Evolutionary conservation across 2,329 filamentous ascomycete genomes (phyloP).

Genomic region (Diaporthe amygdali): DNA sequence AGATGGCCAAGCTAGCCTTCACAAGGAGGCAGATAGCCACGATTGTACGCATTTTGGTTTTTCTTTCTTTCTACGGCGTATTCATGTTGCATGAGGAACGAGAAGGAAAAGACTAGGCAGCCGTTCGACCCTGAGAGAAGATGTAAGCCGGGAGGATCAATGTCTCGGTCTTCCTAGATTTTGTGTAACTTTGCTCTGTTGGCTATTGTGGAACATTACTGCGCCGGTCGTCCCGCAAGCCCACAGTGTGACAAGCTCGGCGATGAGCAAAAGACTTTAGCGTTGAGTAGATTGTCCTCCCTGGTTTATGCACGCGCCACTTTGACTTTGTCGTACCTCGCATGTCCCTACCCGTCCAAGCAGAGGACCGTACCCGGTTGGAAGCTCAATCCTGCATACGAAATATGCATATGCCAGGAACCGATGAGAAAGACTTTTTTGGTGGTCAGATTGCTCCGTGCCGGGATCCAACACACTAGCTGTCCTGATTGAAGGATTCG

Average conservation of each 20-base stretch:
- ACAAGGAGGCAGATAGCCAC: neutral
- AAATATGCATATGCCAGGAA: fast-evolving
- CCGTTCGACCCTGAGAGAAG: too few species aligned
- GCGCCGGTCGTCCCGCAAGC: neutral
- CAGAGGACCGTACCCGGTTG: too few species aligned
- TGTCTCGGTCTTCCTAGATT: neutral
- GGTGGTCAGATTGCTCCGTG: too few species aligned
- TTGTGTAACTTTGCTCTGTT: neutral
- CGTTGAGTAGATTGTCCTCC: neutral
- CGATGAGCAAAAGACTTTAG: neutral
- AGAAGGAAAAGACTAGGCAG: neutral
- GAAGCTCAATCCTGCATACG: too few species aligned
- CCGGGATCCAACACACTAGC: too few species aligned
- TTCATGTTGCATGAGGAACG: fast-evolving
- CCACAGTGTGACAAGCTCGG: neutral
- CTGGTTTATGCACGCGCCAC: neutral
- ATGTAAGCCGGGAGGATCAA: neutral
- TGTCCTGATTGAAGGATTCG: too few species aligned
- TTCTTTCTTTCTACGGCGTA: neutral
- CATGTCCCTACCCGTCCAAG: too few species aligned
- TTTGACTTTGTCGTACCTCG: too few species aligned
- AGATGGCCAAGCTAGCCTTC: neutral
- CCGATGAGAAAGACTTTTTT: neutral
- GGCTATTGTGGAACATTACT: neutral
- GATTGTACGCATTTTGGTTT: fast-evolving